Conservation (phyloP, 148 eudicot species). For the Gaultheria prostrata region DNA sequence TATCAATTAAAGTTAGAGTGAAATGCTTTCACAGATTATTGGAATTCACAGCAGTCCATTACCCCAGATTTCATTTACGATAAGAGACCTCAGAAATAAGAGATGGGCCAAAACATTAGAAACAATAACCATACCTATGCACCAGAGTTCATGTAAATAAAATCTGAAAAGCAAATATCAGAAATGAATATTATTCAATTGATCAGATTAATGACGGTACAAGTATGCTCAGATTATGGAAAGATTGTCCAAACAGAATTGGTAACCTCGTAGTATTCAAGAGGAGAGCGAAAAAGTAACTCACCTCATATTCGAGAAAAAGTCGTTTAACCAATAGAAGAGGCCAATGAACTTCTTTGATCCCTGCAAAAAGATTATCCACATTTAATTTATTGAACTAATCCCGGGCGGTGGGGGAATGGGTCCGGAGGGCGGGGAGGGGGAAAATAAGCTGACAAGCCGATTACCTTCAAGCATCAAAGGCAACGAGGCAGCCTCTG, state of each 20-base stretch:
- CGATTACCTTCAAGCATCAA: slow-evolving; percentile 28
- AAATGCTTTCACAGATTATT: too few species aligned
- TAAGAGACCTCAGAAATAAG: too few species aligned
- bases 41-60: too few species aligned
- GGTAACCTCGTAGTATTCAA: neutral
- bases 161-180: neutral
- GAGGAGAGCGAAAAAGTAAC: neutral
- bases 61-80: too few species aligned
- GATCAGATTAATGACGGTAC: slow-evolving; percentile 6
- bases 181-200: neutral
- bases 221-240: slow-evolving; percentile 10
- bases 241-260: slow-evolving; percentile 8
- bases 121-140: too few species aligned
- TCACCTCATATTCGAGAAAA: neutral
- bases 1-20: too few species aligned
- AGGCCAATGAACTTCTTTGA: slow-evolving; percentile 6
- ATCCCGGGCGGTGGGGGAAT: too few species aligned
- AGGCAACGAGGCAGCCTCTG: slow-evolving; percentile 65
- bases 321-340: neutral
- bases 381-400: neutral
- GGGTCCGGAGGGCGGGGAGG: neutral
- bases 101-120: too few species aligned
- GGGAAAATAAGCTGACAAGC: neutral
- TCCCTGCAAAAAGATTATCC: slow-evolving; percentile 13
- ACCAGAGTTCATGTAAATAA: neutral